Conservation (phyloP, 2,329 filamentous ascomycete genomes). For the Didymella keratinophila region DNA sequence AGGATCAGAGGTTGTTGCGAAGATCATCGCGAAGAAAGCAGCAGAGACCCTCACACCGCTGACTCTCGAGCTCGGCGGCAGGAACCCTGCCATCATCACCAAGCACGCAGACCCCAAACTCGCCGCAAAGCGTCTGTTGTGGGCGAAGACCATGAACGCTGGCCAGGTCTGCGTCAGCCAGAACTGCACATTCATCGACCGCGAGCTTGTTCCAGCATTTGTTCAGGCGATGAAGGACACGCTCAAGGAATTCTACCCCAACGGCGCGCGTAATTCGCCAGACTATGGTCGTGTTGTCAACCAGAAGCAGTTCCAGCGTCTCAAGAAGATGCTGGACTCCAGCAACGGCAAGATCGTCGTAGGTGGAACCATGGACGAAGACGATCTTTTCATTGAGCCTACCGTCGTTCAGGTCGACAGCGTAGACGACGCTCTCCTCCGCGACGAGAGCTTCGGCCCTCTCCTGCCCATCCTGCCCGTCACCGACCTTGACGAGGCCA, state of each 20-base stretch:
- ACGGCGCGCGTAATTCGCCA: conserved; percentile 77
- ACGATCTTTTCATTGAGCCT: conserved; percentile 84
- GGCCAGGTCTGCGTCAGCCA: conserved; percentile 93
- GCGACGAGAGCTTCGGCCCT: conserved; percentile 91
- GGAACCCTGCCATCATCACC: conserved; percentile 91
- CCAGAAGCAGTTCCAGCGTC: conserved; percentile 75
- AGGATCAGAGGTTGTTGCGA: conserved; percentile 76
- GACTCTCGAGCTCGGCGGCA: conserved; percentile 86
- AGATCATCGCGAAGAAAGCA: conserved; percentile 62
- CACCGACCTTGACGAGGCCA: conserved; percentile 82
- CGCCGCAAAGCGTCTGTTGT: conserved; percentile 83
- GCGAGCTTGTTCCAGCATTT: conserved; percentile 73
- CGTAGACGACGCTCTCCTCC: conserved; percentile 77
- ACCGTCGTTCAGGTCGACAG: conserved; percentile 88
- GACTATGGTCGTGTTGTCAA: conserved; percentile 87
- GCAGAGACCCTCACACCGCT: conserved; percentile 75
- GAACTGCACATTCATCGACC: conserved; percentile 89
- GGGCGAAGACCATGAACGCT: conserved; percentile 86
- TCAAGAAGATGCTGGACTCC: conserved; percentile 91
- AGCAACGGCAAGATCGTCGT: conserved; percentile 84
- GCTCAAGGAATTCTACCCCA: conserved; percentile 80
- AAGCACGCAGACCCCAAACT: conserved; percentile 80
- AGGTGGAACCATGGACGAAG: conserved; percentile 83
- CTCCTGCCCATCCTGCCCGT: conserved; percentile 83
- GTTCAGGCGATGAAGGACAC: conserved; percentile 76